phyloP scores from a whole-genome alignment of 257 asterid species.

The Parsonsia alboflavescens region DNA sequence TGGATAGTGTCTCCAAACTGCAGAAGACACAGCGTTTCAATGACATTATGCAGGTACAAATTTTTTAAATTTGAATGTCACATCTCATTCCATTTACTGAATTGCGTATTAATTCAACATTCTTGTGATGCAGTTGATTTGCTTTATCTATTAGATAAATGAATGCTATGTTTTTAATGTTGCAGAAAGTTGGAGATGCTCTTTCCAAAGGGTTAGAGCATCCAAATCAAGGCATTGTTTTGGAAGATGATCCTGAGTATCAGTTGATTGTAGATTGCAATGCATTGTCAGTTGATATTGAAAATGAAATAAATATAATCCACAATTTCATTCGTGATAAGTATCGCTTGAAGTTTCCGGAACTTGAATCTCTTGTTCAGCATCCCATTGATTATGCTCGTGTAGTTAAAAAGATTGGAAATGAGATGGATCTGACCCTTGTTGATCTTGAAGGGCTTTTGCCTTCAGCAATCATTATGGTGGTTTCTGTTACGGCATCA shows the following conservation, averaged over 20 bases:
- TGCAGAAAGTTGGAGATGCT: conserved; percentile 89
- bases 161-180: conserved; percentile 15
- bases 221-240: conserved; percentile 47
- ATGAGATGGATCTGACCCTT: conserved; percentile 83
- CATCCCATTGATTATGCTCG: conserved; percentile 98
- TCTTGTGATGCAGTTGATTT: neutral
- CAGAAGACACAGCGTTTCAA: conserved; percentile 69
- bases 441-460: conserved; percentile 94
- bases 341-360: conserved; percentile 88
- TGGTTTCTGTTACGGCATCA: conserved; percentile 92
- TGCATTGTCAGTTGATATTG: conserved; percentile 85
- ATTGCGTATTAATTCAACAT: neutral
- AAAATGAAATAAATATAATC: conserved; percentile 81
- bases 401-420: conserved; percentile 82
- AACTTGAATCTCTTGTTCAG: conserved; percentile 90
- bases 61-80: neutral
- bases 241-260: conserved; percentile 97
- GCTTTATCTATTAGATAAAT: neutral
- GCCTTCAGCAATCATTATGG: conserved; percentile 96
- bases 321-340: conserved; percentile 96
- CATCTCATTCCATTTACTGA: neutral
- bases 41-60: conserved; percentile 72
- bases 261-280: conserved; percentile 93
- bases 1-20: conserved; percentile 86
- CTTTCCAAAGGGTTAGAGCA: conserved; percentile 57